Conservation (phyloP, 1,139 yeast genomes). For the Magnusiomyces ingens region DNA sequence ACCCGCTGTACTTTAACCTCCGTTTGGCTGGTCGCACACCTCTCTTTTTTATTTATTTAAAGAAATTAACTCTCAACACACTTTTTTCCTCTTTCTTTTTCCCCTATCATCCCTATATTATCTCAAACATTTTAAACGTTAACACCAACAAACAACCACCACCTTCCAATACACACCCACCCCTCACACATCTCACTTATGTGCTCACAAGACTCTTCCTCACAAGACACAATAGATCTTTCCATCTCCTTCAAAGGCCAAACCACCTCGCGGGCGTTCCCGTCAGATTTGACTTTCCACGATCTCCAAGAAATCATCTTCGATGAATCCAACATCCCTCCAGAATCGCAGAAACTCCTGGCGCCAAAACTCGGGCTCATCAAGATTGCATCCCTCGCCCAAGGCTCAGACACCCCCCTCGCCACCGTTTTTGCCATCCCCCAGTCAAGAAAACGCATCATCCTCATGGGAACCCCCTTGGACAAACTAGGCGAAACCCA, state of each 20-base stretch:
- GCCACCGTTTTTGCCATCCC: constrained; percentile 20
- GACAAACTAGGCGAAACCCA: constrained; percentile 23
- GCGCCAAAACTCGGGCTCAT: constrained; percentile 27
- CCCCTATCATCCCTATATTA: neutral
- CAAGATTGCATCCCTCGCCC: constrained; percentile 18
- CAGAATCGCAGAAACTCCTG: constrained; percentile 28
- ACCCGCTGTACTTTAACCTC: too few relatives aligned
- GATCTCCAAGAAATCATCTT: constrained; percentile 25
- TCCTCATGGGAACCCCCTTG: constrained; percentile 28
- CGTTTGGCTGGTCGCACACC: too few relatives aligned
- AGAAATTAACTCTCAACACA: too few relatives aligned
- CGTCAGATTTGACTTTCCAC: constrained; percentile 17
- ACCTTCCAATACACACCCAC: constrained; percentile 7
- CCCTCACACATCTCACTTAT: neutral
- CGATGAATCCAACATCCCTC: constrained; percentile 25
- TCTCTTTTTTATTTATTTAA: too few relatives aligned
- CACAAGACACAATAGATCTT: constrained; percentile 5
- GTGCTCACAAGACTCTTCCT: too few relatives aligned
- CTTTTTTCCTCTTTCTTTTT: too few relatives aligned
- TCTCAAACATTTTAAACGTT: neutral
- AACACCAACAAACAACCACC: neutral
- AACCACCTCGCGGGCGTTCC: constrained; percentile 4
- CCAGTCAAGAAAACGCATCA: constrained; percentile 22
- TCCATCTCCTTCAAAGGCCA: constrained; percentile 13
- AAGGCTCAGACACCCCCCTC: constrained; percentile 18